Percentiles rank a stretch among this genome's conserved stretches.
These are phyloP conservation scores for Murraya paniculata DNA, from an alignment of 345 rosid species.

Conservation along the genomic window DNA sequence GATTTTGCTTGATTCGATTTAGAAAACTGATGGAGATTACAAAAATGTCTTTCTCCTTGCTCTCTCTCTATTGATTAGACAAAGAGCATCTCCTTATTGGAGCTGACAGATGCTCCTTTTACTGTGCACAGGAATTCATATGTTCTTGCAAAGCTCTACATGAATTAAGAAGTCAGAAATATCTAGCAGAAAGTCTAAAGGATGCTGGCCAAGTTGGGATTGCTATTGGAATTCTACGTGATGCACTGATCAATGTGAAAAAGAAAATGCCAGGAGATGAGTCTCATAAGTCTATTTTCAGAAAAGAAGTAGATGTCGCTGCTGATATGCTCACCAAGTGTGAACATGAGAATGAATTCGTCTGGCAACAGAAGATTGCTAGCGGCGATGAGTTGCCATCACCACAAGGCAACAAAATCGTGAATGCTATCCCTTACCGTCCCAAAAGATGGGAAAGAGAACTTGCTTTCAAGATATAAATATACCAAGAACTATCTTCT, in stretches of 20 bases:
- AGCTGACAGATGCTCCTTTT: conserved; percentile 1
- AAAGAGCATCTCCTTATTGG: not conserved
- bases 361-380: conserved; percentile 55
- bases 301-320: conserved; percentile 41
- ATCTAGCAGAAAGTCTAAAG: conserved; percentile 48
- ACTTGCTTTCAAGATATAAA: conserved; percentile 50
- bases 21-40: not conserved
- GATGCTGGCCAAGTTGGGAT: conserved; percentile 40
- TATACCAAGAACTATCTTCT: conserved; percentile 11
- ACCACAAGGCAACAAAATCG: conserved; percentile 61
- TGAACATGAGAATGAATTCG: conserved; percentile 56
- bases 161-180: conserved; percentile 57
- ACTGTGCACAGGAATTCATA: conserved; percentile 50
- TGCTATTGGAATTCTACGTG: conserved; percentile 55
- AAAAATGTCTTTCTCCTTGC: not conserved
- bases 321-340: conserved; percentile 43
- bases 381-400: conserved; percentile 42
- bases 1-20: not conserved
- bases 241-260: conserved; percentile 37
- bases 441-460: conserved; percentile 50
- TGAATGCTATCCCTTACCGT: conserved; percentile 43
- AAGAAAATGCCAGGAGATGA: conserved; percentile 55
- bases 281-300: conserved; percentile 41
- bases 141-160: conserved; percentile 54
- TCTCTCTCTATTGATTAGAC: not conserved